Evolutionary conservation across 2,329 filamentous ascomycete species (phyloP), one percentile per base, ranked within the genome.

Genomic region (Stagonosporopsis vannaccii): DNA sequence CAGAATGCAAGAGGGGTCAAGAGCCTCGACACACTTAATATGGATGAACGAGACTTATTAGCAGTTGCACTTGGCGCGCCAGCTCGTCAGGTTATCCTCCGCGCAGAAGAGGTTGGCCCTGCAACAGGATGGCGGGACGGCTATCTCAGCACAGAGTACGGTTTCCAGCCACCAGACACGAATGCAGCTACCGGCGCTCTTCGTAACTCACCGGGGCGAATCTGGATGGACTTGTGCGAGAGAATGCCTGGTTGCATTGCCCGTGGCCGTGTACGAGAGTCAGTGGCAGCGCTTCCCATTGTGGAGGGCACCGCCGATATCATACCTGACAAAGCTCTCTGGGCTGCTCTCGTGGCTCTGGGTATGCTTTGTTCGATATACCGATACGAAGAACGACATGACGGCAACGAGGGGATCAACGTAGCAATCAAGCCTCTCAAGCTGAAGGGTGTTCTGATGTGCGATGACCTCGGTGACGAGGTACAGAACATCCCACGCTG

Each of bases 351-450:
- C 1, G 82, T 85, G 0, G 77, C 80, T 0, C 70, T 85, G 0
- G 83, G 82, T 0, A 82, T 85, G 77, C 69, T 85, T 1, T 84
- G 81, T 62, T 82, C 80, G 2, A 83, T 85, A 44, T 84, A 83
- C 58, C 72, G 82, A 13, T 84, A 82, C 48, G 82, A 84, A 57
- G 80, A 82, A 33, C 80, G 81, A 59, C 78, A 84, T 58, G 81
- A 84, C 61, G 82, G 82, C 0, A 80, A 79, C 44, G 80, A 84
- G 20, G 82, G 82, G 11, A 78, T 83, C 37, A 78, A 75, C 33
- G 70, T 77, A 0, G 71, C 67, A 15, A 49, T 67, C 4, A 62
- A 66, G 0, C 69, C 70, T 37, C 74, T 71, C 17, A 76, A 70
- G 23, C 69, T 69, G 4, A 78, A 77, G 0, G 73, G 74, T 11